These are phyloP conservation scores for Cystobasidium onofrii DNA, from an alignment of 768 basidiomycete species.

Conservation along the genomic window DNA sequence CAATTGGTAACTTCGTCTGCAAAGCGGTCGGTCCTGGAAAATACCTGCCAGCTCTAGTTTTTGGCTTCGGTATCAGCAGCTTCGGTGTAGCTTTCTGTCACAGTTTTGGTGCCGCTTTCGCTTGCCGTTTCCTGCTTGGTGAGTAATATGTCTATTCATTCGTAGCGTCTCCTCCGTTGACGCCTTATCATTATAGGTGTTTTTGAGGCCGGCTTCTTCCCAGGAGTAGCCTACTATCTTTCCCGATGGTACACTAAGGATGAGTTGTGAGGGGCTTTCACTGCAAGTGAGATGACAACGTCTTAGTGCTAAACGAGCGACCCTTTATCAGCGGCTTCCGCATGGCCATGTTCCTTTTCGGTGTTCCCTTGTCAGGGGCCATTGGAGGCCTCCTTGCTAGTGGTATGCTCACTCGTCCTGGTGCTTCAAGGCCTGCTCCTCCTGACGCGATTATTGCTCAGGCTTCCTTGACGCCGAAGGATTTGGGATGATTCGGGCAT, in stretches of 20 bases:
- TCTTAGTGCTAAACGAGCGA: too few relatives aligned
- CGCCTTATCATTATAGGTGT: neutral
- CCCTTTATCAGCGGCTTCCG: neutral
- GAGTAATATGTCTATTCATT: neutral
- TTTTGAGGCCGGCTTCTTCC: neutral
- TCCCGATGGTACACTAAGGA: conserved; percentile 24
- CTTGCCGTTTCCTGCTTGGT: conserved; percentile 1
- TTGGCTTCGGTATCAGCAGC: conserved; percentile 6
- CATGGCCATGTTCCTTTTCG: conserved; percentile 12
- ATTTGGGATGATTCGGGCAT: neutral
- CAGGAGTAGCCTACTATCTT: neutral
- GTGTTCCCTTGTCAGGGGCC: neutral
- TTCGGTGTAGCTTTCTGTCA: conserved; percentile 5
- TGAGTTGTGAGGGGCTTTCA: neutral
- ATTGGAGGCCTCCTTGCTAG: conserved; percentile 5
- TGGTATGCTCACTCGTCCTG: neutral
- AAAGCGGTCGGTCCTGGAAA: neutral
- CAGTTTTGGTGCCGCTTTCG: neutral
- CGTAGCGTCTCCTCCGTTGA: neutral
- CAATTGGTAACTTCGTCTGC: neutral
- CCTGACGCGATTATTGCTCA: neutral
- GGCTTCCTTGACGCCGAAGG: neutral
- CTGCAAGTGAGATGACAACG: neutral
- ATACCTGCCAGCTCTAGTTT: neutral
- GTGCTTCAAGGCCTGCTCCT: too few relatives aligned